Evolutionary conservation across 768 basidiomycete species (phyloP), one percentile per base, ranked within the genome.

Genomic region (Albatrellus ellisii): DNA sequence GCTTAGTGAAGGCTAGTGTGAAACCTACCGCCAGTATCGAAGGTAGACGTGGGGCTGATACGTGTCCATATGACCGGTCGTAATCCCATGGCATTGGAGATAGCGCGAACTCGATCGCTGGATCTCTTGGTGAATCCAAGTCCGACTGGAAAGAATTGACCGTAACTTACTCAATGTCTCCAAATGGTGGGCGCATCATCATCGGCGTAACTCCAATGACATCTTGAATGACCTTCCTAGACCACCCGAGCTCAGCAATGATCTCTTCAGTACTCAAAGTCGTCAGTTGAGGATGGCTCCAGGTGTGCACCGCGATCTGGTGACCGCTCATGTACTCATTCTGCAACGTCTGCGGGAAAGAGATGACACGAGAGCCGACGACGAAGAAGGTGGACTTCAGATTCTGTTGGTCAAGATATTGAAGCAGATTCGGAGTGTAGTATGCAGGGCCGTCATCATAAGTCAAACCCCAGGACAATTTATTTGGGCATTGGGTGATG

Each of bases 161-260:
- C 25, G 18, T 28, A 32, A 63, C 72, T 12, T 50, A 76, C 77
- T 82, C 82, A 39, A 84, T 79, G 55, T 84, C 84, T 47, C 82
- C 82, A 53, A 67, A 92, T 33, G 86, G 86, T 27, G 87, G 85
- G 42, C 86, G 68, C 77, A 84, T 83, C 59, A 69, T 76, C 50
- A 75, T 75, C 18, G 86, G 86, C 0, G 82, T 79, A 11, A 84
- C 75, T 36, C 80, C 89, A 26, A 79, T 63, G 34, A 83, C 72
- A 54, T 91, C 85, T 56, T 77, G 77, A 60, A 94, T 90, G 44
- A 79, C 67, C 61, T 91, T 80, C 61, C 73, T 82, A 4, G 80
- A 71, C 87, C 87, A 94, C 3, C 84, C 87, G 26, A 94, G 65
- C 58, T 91, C 88, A 32, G 87, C 88, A 44, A 92, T 83, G 53